These are phyloP conservation scores for Stylonectria norvegica DNA, from an alignment of 2,329 filamentous ascomycete species.

Conservation along the genomic window DNA sequence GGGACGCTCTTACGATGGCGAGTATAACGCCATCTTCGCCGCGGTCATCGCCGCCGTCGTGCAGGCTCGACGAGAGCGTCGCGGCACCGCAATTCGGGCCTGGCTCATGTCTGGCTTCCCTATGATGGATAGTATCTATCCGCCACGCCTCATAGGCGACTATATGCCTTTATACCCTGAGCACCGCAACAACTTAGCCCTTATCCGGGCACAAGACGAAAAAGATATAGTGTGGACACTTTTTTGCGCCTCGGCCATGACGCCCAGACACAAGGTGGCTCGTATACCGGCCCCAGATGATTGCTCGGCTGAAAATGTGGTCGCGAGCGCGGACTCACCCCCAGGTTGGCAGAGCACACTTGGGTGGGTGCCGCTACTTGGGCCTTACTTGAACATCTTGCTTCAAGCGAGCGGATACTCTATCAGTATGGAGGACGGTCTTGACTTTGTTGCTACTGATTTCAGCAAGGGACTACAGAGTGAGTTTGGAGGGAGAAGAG, in stretches of 20 bases:
- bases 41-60: not conserved
- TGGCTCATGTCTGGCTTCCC: not conserved
- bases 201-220: not conserved
- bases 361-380: not conserved
- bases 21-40: not conserved
- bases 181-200: not conserved
- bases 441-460: not conserved
- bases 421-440: not conserved
- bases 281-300: not conserved
- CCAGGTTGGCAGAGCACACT: not conserved
- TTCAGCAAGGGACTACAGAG: not conserved
- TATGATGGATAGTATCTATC: not conserved
- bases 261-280: not conserved
- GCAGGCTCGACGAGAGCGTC: not conserved
- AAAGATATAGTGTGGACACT: not conserved
- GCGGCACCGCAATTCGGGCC: not conserved
- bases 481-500: not conserved
- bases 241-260: not conserved
- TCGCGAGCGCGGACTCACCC: not conserved
- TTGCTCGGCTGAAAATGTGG: not conserved
- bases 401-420: not conserved
- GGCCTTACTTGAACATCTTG: not conserved
- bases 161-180: not conserved
- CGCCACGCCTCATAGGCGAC: not conserved
- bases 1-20: not conserved